Conservation (phyloP, 2,329 filamentous ascomycete genomes). For the Epichloe gansuensis region DNA sequence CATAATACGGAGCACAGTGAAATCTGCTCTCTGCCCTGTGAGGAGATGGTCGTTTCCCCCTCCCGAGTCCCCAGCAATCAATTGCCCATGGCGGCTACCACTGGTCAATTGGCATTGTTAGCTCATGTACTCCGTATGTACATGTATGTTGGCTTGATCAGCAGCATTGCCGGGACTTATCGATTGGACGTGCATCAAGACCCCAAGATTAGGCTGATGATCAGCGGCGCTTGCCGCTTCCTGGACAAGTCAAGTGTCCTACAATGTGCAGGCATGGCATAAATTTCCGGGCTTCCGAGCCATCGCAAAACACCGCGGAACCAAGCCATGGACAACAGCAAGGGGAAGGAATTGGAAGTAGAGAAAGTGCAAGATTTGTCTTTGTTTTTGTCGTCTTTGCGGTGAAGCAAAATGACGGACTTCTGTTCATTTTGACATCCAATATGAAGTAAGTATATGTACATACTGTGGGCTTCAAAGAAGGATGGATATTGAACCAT, state of each 20-base stretch:
- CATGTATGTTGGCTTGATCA: neutral
- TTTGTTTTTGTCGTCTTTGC: neutral
- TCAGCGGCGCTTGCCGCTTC: conserved; percentile 1
- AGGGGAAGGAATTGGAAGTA: neutral
- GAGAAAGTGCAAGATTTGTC: neutral
- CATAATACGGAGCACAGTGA: too few species aligned
- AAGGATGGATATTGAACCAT: neutral
- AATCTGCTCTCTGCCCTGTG: too few species aligned
- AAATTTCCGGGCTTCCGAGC: neutral
- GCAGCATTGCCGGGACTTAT: neutral
- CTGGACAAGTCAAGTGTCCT: conserved; percentile 1
- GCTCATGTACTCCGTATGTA: too few species aligned
- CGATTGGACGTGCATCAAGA: neutral
- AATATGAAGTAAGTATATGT: too few species aligned
- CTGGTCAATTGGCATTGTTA: too few species aligned
- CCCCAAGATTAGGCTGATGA: neutral
- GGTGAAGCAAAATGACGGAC: neutral
- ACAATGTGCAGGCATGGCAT: neutral
- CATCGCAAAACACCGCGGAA: neutral
- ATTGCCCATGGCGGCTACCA: too few species aligned
- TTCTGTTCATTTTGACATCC: too few species aligned
- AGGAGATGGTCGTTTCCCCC: too few species aligned
- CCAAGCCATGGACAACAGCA: neutral
- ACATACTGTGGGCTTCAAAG: neutral
- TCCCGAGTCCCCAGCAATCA: too few species aligned